Evolutionary conservation across 2,329 filamentous ascomycete species (phyloP).

Genomic region (Penicillium italicum): DNA sequence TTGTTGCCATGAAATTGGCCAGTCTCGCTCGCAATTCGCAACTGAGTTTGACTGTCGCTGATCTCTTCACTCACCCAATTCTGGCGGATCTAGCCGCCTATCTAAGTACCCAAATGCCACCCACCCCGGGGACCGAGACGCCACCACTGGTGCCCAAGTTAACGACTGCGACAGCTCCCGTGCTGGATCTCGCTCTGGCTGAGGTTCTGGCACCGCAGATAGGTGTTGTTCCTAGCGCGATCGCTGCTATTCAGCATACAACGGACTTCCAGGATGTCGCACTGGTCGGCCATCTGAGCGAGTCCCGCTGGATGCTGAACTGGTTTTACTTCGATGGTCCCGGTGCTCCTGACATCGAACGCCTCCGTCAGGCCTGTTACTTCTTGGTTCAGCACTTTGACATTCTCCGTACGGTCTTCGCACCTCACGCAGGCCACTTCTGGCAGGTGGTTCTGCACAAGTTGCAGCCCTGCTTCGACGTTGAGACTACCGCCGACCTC

Average conservation of each 20-base stretch:
- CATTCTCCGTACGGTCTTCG: slow-evolving; percentile 56
- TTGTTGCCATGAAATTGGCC: slow-evolving; percentile 21
- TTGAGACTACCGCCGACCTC: slow-evolving; percentile 6
- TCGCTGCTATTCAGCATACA: slow-evolving; percentile 11
- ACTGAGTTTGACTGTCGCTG: slow-evolving; percentile 23
- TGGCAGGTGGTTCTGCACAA: slow-evolving; percentile 38
- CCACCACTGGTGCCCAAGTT: slow-evolving; percentile 8
- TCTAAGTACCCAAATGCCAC: slow-evolving; percentile 2
- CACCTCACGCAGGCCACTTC: slow-evolving; percentile 44
- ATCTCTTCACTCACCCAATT: slow-evolving; percentile 26
- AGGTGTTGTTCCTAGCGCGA: not conserved
- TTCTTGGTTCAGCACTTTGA: slow-evolving; percentile 28
- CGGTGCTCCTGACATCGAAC: slow-evolving; percentile 13
- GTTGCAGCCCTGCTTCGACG: not conserved
- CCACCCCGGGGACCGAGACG: not conserved
- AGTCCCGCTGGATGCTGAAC: slow-evolving; percentile 11
- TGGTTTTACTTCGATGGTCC: slow-evolving; percentile 16
- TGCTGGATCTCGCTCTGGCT: slow-evolving; percentile 1
- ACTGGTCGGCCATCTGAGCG: slow-evolving; percentile 10
- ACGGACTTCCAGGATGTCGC: slow-evolving; percentile 16
- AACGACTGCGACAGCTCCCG: slow-evolving; percentile 3
- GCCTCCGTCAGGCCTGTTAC: slow-evolving; percentile 13
- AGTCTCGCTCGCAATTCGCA: slow-evolving; percentile 11
- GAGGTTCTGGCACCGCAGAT: slow-evolving; percentile 10
- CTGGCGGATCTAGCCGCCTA: slow-evolving; percentile 11